Evolutionary conservation across 257 asterid species (phyloP).

Genomic region (Jaltomata sinuosa): DNA sequence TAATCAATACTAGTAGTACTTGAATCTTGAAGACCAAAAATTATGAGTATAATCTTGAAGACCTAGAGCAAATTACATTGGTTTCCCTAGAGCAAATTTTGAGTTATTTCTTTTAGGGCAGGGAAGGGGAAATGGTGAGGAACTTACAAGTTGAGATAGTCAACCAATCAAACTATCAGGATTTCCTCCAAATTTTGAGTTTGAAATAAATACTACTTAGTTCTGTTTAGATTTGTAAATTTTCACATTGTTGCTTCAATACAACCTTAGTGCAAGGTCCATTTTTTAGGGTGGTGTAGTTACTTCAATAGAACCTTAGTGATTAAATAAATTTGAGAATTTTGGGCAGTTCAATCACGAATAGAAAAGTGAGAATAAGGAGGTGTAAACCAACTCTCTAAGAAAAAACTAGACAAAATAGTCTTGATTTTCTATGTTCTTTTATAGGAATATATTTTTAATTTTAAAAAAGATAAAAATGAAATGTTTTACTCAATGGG

Average conservation of each 20-base stretch:
- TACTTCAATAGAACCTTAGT: background rate
- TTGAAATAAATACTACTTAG: too few species aligned
- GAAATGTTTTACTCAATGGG: background rate
- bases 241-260: too few species aligned
- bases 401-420: background rate
- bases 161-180: too few species aligned
- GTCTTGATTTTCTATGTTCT: background rate
- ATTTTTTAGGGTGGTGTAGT: too few species aligned
- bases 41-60: background rate
- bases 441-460: background rate
- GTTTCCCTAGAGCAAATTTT: background rate
- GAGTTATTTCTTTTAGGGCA: too few species aligned
- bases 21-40: slow-evolving; percentile 13
- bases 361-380: background rate
- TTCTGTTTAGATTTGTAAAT: too few species aligned
- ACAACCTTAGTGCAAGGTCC: too few species aligned
- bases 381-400: background rate
- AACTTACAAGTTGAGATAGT: too few species aligned
- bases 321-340: background rate
- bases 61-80: background rate
- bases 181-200: too few species aligned
- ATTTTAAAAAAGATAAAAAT: background rate
- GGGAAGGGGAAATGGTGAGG: too few species aligned
- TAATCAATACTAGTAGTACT: background rate
- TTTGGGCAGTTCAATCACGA: background rate